Evolutionary conservation across 306 rosid genomes (phyloP), one percentile per base, ranked within the genome.

Genomic region (Lotus japonicus): DNA sequence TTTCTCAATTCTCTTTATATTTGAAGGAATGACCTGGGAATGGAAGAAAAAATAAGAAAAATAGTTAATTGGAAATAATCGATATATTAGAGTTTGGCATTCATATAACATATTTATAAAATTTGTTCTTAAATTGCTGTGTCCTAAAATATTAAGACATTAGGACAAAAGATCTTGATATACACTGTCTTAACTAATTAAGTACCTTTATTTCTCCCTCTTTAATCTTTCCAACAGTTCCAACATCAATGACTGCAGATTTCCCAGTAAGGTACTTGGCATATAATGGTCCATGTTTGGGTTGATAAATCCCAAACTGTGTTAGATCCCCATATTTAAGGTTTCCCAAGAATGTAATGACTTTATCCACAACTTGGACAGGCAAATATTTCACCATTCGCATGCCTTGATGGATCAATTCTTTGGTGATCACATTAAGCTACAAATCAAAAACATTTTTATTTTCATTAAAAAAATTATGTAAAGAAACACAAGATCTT

Each of bases 171-270:
- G 26, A 21, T 21, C 26, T 39, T 10, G 2, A 39, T 1, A 8
- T 36, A 36, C 5, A 23, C 1, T 33, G 38, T 33, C 4, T 4
- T 33, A 33, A 1, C n/a, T n/a, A n/a, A n/a, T n/a, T n/a, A n/a
- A n/a, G 2, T 18, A 83, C 91, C 89, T 80, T 48, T 3, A 89
- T 82, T 11, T 59, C 43, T 28, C 85, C 86, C 0, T 44, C 53
- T 23, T 53, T 72, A 28, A 89, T 86, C 74, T 64, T 84, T 15
- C 1, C 11, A 14, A 82, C 9, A 12, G 85, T 71, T 12, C 95
- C 91, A 38, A 84, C 84, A 8, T 88, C 91, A 11, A 88, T 26
- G 35, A 84, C 73, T 0, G 85, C 81, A 21, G 87, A 38, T 7
- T 74, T 77, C 1, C 91, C 87, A 1, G 64, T 36, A 6, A 12